Percentiles rank a stretch among this genome's conserved stretches.
Evolutionary conservation across 1,284 basidiomycete species (phyloP).

Genomic region (Mycocalia duriaeana): DNA sequence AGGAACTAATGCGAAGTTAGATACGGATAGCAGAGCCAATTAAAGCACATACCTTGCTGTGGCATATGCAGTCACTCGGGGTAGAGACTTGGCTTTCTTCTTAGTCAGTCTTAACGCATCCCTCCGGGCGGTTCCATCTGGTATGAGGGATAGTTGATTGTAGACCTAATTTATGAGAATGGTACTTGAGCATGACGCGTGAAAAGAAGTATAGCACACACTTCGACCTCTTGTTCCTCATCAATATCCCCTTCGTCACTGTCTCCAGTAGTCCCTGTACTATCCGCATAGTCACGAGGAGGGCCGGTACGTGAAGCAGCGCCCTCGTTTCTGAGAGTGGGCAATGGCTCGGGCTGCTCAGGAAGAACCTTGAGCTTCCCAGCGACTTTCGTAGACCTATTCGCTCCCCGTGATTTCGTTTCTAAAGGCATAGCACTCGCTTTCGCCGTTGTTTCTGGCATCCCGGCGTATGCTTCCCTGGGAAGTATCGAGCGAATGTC

Average conservation of each 20-base stretch:
- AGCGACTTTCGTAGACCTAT: constrained; percentile 82
- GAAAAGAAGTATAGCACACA: constrained; percentile 25
- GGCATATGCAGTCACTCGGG: constrained; percentile 93
- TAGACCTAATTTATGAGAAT: constrained; percentile 70
- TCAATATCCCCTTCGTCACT: constrained; percentile 74
- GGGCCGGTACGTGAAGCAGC: constrained; percentile 17
- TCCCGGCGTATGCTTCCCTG: no score
- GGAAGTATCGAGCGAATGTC: neutral
- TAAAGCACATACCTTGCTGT: constrained; percentile 82
- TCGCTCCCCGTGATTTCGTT: constrained; percentile 62
- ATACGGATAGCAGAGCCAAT: no score
- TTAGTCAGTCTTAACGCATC: constrained; percentile 89
- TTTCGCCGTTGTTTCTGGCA: constrained; percentile 14
- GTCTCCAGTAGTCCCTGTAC: constrained; percentile 51
- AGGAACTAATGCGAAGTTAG: constrained; percentile 53
- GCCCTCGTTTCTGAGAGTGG: constrained; percentile 25
- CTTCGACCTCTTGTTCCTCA: constrained; percentile 62
- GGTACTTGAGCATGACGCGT: constrained; percentile 5
- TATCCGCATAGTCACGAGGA: constrained; percentile 37
- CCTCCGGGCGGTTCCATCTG: constrained; percentile 87
- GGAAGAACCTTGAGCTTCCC: constrained; percentile 91
- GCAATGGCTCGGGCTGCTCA: constrained; percentile 73
- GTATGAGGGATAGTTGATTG: constrained; percentile 87
- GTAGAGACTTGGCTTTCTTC: constrained; percentile 89
- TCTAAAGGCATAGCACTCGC: constrained; percentile 17